Base-by-base conservation (phyloP, 768 basidiomycete genomes). In the Russula virescens region DNA sequence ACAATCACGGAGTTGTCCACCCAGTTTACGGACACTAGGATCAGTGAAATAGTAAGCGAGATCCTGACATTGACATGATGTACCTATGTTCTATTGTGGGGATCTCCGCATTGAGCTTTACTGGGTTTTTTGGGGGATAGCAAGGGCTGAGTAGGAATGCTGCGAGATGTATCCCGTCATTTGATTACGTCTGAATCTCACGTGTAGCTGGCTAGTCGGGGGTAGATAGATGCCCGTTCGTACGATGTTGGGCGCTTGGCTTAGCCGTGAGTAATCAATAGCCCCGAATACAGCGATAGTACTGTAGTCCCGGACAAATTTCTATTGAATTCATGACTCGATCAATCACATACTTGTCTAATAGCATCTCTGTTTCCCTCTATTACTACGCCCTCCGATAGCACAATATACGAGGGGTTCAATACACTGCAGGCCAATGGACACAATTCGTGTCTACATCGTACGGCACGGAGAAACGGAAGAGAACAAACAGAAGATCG, bases 391-490 rank as follows among this genome's bases (percentile, higher is more conserved):
- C n/a, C n/a, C n/a, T n/a, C n/a, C n/a, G n/a, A n/a, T n/a, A n/a
- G n/a, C n/a, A n/a, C n/a, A n/a, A n/a, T n/a, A 3, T 31, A 31
- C 31, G 8, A 8, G 31, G 6, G 18, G 42, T 21, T 26, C 43
- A 31, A 31, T 14, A 40, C 53, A 45, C n/a, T 21, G 42, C 52
- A 26, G 21, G 19, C 51, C 63, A 46, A 74, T 76, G 70, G 62
- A 70, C 58, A 68, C 75, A 28, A 78, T 79, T 26, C 77, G 77
- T 57, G 66, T 91, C 50, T 88, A 86, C 70, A 74, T 90, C 64
- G 79, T 90, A 53, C 83, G 90, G 47, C 90, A 92, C 67, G 90
- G 88, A 21, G 88, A 92, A 76, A 92, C 90, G 26, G 79, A 83
- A 46, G 84, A 80, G 69, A 91, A 91, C 72, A 74, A 77, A 56